A percentile compares a stretch with the other conserved stretches of the same genome.
phyloP scores from a whole-genome alignment of 2,329 filamentous ascomycete species.

The Paecilomyces dactylethromorphus region DNA sequence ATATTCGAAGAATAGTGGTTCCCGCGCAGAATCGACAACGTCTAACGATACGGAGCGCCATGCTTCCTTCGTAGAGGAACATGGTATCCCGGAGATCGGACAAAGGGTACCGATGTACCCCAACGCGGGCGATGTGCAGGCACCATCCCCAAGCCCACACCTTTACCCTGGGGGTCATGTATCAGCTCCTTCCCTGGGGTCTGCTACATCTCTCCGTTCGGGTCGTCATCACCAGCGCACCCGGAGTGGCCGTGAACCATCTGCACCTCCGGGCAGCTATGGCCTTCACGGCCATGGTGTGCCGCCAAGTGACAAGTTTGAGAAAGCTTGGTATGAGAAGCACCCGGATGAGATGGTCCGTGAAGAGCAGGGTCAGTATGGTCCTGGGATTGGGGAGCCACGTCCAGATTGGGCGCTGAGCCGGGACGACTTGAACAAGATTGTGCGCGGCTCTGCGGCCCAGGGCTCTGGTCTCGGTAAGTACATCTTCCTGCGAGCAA shows the following conservation, averaged over 20 bases:
- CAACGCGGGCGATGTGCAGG: slow-evolving; percentile 90
- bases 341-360: slow-evolving; percentile 72
- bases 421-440: slow-evolving; percentile 81
- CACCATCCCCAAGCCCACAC: slow-evolving; percentile 70
- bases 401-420: slow-evolving; percentile 76
- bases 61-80: slow-evolving; percentile 61
- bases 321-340: slow-evolving; percentile 87
- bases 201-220: slow-evolving; percentile 27
- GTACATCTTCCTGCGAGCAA: slow-evolving; percentile 15
- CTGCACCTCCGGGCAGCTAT: slow-evolving; percentile 80
- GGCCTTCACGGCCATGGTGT: slow-evolving; percentile 85
- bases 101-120: slow-evolving; percentile 90
- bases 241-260: slow-evolving; percentile 64
- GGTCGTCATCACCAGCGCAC: slow-evolving; percentile 61
- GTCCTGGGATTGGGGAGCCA: slow-evolving; percentile 47
- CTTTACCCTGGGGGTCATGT: slow-evolving; percentile 36
- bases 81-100: slow-evolving; percentile 88
- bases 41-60: slow-evolving; percentile 51
- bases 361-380: slow-evolving; percentile 65
- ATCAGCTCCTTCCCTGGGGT: not conserved
- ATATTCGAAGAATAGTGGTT: slow-evolving; percentile 57
- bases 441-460: slow-evolving; percentile 65
- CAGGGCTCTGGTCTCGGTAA: slow-evolving; percentile 48
- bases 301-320: slow-evolving; percentile 69
- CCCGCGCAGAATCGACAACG: slow-evolving; percentile 40